phyloP scores from a whole-genome alignment of 768 basidiomycete species.

The Mycena crocata region DNA sequence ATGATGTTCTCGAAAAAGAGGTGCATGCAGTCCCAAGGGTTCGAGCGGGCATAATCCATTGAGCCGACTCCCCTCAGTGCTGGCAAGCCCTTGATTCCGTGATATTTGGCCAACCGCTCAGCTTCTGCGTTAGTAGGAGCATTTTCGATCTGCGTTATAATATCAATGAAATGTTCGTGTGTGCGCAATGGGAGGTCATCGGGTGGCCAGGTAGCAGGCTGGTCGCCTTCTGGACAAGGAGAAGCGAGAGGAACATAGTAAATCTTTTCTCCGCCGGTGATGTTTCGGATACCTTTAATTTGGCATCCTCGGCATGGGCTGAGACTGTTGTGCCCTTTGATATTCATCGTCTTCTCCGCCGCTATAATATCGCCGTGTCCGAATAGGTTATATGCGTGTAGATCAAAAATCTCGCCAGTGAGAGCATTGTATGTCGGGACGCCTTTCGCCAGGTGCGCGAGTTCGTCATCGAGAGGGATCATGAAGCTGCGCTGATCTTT shows the following conservation, averaged over 20 bases:
- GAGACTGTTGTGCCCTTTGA: slow-evolving; percentile 52
- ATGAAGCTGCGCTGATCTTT: background rate
- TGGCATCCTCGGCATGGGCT: slow-evolving; percentile 49
- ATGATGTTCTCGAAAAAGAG: slow-evolving; percentile 55
- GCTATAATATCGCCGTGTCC: slow-evolving; percentile 47
- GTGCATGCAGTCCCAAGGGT: slow-evolving; percentile 62
- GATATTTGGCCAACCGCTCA: slow-evolving; percentile 28
- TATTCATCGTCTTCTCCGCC: slow-evolving; percentile 42
- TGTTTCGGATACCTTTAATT: slow-evolving; percentile 40
- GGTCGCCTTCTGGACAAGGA: slow-evolving; percentile 20
- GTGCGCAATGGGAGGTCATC: slow-evolving; percentile 44
- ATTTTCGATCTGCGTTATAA: slow-evolving; percentile 39
- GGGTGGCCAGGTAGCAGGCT: slow-evolving; percentile 29
- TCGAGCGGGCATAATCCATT: slow-evolving; percentile 41
- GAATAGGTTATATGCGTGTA: slow-evolving; percentile 42
- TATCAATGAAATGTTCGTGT: slow-evolving; percentile 44
- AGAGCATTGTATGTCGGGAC: background rate
- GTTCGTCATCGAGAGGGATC: background rate
- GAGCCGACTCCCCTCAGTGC: slow-evolving; percentile 41
- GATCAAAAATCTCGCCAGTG: slow-evolving; percentile 40
- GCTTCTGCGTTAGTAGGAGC: slow-evolving; percentile 23
- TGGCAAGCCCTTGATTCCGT: slow-evolving; percentile 45
- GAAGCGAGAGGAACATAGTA: slow-evolving; percentile 36
- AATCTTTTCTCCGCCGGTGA: slow-evolving; percentile 39
- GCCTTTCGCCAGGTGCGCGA: background rate